These are phyloP conservation scores for Gigaspora rosea DNA, from an alignment of 192 early-diverging fungal species.

Conservation along the genomic window DNA sequence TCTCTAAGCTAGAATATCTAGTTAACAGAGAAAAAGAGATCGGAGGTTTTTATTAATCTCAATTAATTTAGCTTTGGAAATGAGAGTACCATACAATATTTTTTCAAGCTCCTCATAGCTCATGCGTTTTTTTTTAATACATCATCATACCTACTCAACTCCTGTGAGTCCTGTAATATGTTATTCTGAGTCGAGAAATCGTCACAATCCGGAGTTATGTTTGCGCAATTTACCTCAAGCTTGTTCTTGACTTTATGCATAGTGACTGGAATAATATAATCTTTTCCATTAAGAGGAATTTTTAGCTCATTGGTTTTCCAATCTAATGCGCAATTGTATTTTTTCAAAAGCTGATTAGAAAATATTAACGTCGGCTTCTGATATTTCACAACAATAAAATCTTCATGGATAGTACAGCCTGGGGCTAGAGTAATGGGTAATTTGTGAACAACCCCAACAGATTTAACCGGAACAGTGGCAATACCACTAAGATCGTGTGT, in stretches of 20 bases:
- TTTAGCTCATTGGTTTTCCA: constrained; percentile 5
- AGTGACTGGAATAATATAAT: constrained; percentile 12
- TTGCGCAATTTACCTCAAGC: no score
- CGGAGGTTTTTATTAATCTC: no score
- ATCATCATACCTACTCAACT: no score
- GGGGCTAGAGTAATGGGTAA: neutral
- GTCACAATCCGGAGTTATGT: neutral
- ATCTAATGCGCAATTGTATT: constrained; percentile 6
- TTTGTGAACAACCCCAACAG: neutral
- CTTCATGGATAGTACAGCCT: neutral
- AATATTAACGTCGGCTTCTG: neutral
- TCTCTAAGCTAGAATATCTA: no score
- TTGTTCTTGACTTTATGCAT: neutral
- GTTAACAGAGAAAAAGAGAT: no score
- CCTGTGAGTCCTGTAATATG: no score
- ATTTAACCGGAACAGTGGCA: neutral
- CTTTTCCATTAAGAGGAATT: neutral
- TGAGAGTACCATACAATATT: no score
- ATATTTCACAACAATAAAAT: neutral
- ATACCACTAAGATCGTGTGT: neutral
- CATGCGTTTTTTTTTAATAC: no score
- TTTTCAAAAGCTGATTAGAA: constrained; percentile 10
- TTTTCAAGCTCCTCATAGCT: no score
- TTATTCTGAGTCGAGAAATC: neutral
- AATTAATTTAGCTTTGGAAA: no score